Evolutionary conservation across 495 filamentous ascomycete genomes (phyloP).

Genomic region (Aspergillus conjunctus): DNA sequence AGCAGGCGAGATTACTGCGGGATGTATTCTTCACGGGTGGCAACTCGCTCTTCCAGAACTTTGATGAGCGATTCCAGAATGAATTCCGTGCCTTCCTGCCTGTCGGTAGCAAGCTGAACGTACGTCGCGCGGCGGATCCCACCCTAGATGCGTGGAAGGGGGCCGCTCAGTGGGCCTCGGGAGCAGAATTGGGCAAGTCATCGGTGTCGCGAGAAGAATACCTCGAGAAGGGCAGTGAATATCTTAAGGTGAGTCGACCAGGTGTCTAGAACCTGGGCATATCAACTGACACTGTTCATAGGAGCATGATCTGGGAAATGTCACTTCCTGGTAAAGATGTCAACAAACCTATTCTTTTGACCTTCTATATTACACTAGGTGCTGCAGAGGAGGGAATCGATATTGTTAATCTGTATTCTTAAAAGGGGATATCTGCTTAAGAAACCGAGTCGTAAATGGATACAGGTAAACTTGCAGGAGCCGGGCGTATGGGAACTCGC

Average conservation of each 20-base stretch:
- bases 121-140: slow-evolving; percentile 72
- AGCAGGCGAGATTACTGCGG: slow-evolving; percentile 65
- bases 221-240: slow-evolving; percentile 80
- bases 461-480: slow-evolving; percentile 2
- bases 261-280: not conserved
- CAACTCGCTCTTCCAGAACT: slow-evolving; percentile 82
- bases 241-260: slow-evolving; percentile 68
- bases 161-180: slow-evolving; percentile 75
- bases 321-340: slow-evolving; percentile 35
- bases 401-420: not conserved
- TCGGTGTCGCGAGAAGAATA: slow-evolving; percentile 75
- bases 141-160: slow-evolving; percentile 90
- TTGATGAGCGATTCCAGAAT: slow-evolving; percentile 76
- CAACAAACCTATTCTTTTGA: not conserved
- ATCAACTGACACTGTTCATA: slow-evolving; percentile 34
- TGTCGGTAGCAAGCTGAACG: slow-evolving; percentile 59
- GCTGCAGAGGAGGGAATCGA: not conserved
- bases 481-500: slow-evolving; percentile 14
- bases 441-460: no score
- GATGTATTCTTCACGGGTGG: slow-evolving; percentile 95
- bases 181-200: slow-evolving; percentile 35
- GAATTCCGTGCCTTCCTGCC: slow-evolving; percentile 76
- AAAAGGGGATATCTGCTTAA: not conserved
- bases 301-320: slow-evolving; percentile 84
- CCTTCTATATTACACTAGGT: not conserved